Base-by-base conservation (phyloP, 108 stramenopile species). In the Fistulifera pelliculosa region DNA sequence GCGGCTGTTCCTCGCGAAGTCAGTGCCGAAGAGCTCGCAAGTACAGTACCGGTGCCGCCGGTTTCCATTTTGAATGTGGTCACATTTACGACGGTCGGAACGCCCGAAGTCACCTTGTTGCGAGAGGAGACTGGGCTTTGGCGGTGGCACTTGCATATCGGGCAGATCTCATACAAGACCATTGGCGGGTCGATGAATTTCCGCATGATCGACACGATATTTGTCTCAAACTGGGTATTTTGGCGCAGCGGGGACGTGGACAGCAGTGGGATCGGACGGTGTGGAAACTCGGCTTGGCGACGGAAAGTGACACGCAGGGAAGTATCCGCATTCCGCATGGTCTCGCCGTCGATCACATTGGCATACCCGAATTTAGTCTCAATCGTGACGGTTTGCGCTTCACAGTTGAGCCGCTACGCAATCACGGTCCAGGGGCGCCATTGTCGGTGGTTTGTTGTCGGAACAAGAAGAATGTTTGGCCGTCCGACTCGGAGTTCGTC, bases 171-270 rank as follows among this genome's bases (percentile, higher is more conserved):
- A 8, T 64, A 14, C 79, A 80, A 53, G 73, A 74, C 14, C 41
- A 60, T 42, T 51, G 74, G 61, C 54, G 51, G 6, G 74, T 80
- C 0, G 45, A 19, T n/a, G 38, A 80, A 25, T 80, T 74, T 47
- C 79, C 79, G 14, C 79, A 80, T 41, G 79, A 80, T 47, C 39
- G 64, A 1, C 79, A 80, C 27, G 71, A 75, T 56, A 26, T 80
- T 12, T 16, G 47, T 2, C 28, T 80, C 17, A 60, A 62, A 38
- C 43, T 80, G 25, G 79, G 63, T 0, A 73, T 80, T n/a, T 39
- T 80, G 43, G 47, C 45, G 16, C 64, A 76, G 25, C 68, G 71
- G 21, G 58, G 65, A 24, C 57, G 40, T 7, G 60, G 71, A 1
- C 47, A 51, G 41, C 63, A 49, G 27, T 80, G 79, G 79, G 79